These are phyloP conservation scores for Trichoderma sp. DNA, from an alignment of 2,329 filamentous ascomycete genomes.

Conservation along the genomic window DNA sequence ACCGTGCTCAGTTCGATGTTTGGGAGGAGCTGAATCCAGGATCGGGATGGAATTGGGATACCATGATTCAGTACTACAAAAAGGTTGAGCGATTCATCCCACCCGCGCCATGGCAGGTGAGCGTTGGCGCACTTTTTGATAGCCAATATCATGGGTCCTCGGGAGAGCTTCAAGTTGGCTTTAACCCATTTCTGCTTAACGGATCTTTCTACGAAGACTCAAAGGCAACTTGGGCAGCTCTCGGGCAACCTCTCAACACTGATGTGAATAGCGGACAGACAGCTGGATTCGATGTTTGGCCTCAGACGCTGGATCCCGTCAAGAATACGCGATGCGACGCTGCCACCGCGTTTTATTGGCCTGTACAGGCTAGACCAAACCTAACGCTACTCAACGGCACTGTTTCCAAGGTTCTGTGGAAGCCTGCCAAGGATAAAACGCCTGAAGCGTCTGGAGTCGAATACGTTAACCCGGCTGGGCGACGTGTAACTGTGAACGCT, in stretches of 20 bases:
- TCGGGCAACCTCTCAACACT: constrained; percentile 33
- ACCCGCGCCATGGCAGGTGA: constrained; percentile 34
- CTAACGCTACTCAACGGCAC: constrained; percentile 39
- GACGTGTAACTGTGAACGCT: constrained; percentile 34
- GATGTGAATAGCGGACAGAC: constrained; percentile 41
- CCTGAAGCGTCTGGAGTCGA: constrained; percentile 35
- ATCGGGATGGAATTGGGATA: constrained; percentile 28
- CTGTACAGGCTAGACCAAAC: constrained; percentile 36
- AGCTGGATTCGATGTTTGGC: constrained; percentile 37
- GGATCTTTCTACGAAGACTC: constrained; percentile 30
- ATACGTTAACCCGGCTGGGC: constrained; percentile 33
- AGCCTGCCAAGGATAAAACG: constrained; percentile 6
- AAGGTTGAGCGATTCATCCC: constrained; percentile 38
- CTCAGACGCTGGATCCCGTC: constrained; percentile 39
- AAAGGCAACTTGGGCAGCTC: constrained; percentile 32
- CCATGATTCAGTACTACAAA: constrained; percentile 36
- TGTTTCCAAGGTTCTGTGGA: constrained; percentile 33
- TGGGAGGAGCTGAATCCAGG: constrained; percentile 28
- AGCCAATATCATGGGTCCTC: constrained; percentile 33
- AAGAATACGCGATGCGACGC: constrained; percentile 39
- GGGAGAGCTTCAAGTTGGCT: constrained; percentile 39
- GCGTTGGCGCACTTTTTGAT: constrained; percentile 36
- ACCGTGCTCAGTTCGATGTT: constrained; percentile 35
- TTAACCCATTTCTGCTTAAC: constrained; percentile 34
- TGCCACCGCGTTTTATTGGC: constrained; percentile 42